Conservation (phyloP, 192 early-diverging fungal species). For the Entrophospora sp. region DNA sequence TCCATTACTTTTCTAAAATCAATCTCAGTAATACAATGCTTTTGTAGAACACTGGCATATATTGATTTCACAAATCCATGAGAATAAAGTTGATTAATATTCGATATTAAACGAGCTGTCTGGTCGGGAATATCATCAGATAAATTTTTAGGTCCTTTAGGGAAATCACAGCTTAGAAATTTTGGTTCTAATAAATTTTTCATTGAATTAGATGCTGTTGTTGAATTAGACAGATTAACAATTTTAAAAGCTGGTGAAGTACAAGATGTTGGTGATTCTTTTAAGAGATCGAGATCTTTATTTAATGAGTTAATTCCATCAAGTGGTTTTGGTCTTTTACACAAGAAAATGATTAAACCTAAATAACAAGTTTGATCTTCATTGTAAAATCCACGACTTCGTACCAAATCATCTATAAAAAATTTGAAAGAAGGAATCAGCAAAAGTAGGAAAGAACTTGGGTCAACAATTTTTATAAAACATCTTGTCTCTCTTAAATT, state of each 20-base stretch:
- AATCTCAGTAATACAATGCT: slow-evolving; percentile 29
- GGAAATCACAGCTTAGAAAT: slow-evolving; percentile 9
- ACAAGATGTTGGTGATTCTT: too few relatives aligned
- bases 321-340: slow-evolving; percentile 37
- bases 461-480: slow-evolving; percentile 46
- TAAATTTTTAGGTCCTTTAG: neutral
- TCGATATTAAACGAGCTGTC: slow-evolving; percentile 20
- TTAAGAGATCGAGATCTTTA: too few relatives aligned
- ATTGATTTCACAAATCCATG: slow-evolving; percentile 45
- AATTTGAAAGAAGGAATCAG: slow-evolving; percentile 34
- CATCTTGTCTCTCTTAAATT: slow-evolving; percentile 41
- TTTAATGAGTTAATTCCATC: neutral
- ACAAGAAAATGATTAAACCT: slow-evolving; percentile 42
- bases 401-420: slow-evolving; percentile 25
- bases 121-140: neutral
- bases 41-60: slow-evolving; percentile 43
- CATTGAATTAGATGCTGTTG: neutral
- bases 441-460: slow-evolving; percentile 36
- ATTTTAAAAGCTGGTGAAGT: neutral
- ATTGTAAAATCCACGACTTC: slow-evolving; percentile 2
- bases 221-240: neutral
- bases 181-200: slow-evolving; percentile 10
- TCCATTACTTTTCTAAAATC: slow-evolving; percentile 42
- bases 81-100: slow-evolving; percentile 39
- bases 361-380: slow-evolving; percentile 16